Base-by-base conservation (phyloP, 352 stramenopile genomes). In the Aphanomyces invadans region DNA sequence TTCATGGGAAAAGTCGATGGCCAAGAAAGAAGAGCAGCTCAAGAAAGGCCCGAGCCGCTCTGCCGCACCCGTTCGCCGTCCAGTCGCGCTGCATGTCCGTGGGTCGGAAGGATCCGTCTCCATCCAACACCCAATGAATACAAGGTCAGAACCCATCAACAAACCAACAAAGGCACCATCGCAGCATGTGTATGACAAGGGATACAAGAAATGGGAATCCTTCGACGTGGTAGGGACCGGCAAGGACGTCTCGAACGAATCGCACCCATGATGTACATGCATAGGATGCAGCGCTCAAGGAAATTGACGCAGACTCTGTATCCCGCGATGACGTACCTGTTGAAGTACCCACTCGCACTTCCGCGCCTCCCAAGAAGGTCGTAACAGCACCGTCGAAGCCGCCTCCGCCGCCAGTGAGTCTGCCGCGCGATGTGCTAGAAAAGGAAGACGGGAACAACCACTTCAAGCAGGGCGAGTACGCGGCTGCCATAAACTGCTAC, bases 391-490 rank as follows among this genome's bases (percentile, higher is more conserved):
- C 62, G 23, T 21, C 32, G 7, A 64, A 31, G 17, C 29, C 62
- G 28, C 10, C 54, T n/a, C 31, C 62, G 28, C 3, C 45, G 21
- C 26, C 44, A n/a, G 21, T 38, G 9, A 38, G 9, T 23, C 11
- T 42, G 25, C 45, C 61, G 2, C 77, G 83, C 28, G 81, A 89
- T 25, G 74, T 88, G 19, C 63, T 92, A 12, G 91, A 98, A 62
- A 79, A 80, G 15, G 78, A 95, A 66, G 95, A 97, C 60, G 94
- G 94, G 11, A 98, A 98, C 68, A 87, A 86, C 31, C 88, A 90
- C 69, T 98, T 97, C 74, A 87, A 87, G 28, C 76, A 73, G 2
- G 78, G 80, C 0, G 88, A 98, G 62, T 92, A 83, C 51, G 78
- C 95, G 28, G 88, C 86, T 39, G 89, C 92, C 17, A 83, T 96